Percentiles rank a stretch among this genome's conserved stretches.
phyloP scores from a whole-genome alignment of 2,329 filamentous ascomycete species.

The Nannizziopsis arthrosporioides region DNA sequence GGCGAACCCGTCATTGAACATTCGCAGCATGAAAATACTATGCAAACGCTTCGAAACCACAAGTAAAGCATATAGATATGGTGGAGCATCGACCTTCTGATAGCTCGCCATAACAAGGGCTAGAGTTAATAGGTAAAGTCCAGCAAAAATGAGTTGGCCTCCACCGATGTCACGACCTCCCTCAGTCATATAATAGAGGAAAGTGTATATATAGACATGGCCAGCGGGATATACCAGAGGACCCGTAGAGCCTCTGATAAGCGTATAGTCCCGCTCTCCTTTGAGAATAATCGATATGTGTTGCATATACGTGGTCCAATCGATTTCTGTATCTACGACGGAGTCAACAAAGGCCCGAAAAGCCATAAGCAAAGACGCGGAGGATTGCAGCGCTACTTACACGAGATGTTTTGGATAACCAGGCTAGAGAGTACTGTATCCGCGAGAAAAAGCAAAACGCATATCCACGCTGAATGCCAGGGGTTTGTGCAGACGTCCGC shows the following conservation, averaged over 20 bases:
- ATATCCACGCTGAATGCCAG: constrained; percentile 50
- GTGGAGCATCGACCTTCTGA: constrained; percentile 43
- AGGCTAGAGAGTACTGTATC: constrained; percentile 62
- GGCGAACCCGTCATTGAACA: constrained; percentile 94
- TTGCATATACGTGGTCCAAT: constrained; percentile 96
- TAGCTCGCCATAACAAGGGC: constrained; percentile 75
- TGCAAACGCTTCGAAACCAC: constrained; percentile 85
- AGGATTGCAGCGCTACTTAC: constrained; percentile 48
- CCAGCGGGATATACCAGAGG: constrained; percentile 90
- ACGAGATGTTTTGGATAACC: constrained; percentile 71
- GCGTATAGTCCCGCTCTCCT: constrained; percentile 79
- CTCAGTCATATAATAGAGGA: constrained; percentile 66
- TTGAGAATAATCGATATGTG: constrained; percentile 67
- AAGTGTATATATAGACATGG: constrained; percentile 83
- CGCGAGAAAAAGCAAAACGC: constrained; percentile 53
- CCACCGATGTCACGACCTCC: constrained; percentile 61
- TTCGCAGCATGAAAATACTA: constrained; percentile 80
- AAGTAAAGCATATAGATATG: constrained; percentile 76
- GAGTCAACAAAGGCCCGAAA: no score
- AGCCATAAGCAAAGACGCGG: neutral
- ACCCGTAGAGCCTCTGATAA: constrained; percentile 77
- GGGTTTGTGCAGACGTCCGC: constrained; percentile 42
- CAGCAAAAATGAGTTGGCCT: constrained; percentile 75
- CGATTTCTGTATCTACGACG: constrained; percentile 78
- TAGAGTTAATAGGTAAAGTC: constrained; percentile 65